phyloP scores from a whole-genome alignment of 164 flowering plant species.

The Magnolia changhungtana region DNA sequence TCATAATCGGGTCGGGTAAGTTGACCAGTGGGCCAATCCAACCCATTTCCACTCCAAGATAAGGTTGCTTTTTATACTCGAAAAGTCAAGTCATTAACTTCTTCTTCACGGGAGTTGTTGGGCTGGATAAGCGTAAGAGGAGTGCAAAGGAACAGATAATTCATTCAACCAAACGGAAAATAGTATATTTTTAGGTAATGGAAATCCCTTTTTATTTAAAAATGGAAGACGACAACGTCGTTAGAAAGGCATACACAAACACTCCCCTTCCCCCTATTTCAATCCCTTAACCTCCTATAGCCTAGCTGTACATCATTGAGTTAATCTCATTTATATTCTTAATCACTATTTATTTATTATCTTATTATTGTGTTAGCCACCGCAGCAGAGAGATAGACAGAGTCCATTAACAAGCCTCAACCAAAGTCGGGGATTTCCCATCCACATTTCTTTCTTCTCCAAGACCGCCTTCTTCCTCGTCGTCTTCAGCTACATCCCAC shows the following conservation, averaged over 20 bases:
- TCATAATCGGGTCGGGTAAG: too few relatives aligned
- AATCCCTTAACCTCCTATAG: too few relatives aligned
- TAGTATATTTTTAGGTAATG: neutral
- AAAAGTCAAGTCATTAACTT: too few relatives aligned
- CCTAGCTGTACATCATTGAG: neutral
- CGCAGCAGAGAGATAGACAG: neutral
- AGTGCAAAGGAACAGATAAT: too few relatives aligned
- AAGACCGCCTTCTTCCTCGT: neutral
- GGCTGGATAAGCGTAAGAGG: too few relatives aligned
- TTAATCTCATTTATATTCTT: neutral
- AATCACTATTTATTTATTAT: neutral
- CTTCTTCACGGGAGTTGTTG: too few relatives aligned
- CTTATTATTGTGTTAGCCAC: too few relatives aligned
- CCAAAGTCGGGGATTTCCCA: neutral
- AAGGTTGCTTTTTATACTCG: too few relatives aligned
- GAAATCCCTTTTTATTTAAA: neutral
- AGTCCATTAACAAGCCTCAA: constrained; percentile 7
- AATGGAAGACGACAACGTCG: neutral
- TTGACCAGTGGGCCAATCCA: too few relatives aligned
- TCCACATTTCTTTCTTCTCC: constrained; percentile 1
- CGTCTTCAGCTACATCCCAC: constrained; percentile 19
- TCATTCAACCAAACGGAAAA: too few relatives aligned
- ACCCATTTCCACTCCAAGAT: too few relatives aligned
- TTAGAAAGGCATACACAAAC: neutral
- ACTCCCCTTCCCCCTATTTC: neutral